Conservation (phyloP, 1,139 yeast species). For the Suhomyces bokatorum region DNA sequence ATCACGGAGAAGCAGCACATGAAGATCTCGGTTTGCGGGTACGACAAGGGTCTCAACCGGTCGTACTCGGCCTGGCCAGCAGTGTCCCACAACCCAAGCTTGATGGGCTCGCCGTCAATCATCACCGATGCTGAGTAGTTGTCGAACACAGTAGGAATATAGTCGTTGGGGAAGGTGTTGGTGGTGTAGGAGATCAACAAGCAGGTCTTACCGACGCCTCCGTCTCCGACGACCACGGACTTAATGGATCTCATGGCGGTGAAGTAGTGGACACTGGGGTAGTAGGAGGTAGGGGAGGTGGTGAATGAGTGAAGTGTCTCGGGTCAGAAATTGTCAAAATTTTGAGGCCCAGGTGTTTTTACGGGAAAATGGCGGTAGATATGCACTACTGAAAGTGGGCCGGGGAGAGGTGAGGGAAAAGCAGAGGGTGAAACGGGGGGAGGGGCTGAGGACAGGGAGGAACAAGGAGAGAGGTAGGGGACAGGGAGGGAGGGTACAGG, state of each 20-base stretch:
- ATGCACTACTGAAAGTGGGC: constrained; percentile 4
- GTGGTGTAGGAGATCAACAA: constrained; percentile 87
- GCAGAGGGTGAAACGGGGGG: background rate
- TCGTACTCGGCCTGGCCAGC: constrained; percentile 97
- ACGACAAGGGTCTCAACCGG: constrained; percentile 83
- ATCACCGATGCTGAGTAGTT: constrained; percentile 69
- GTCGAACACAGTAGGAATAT: constrained; percentile 73
- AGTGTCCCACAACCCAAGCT: constrained; percentile 94
- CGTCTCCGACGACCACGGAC: constrained; percentile 96
- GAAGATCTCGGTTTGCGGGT: constrained; percentile 91
- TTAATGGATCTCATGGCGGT: constrained; percentile 78
- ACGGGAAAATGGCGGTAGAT: constrained; percentile 2
- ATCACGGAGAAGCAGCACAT: constrained; percentile 84
- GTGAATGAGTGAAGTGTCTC: constrained; percentile 1
- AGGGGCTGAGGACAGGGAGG: background rate
- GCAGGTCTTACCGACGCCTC: constrained; percentile 95
- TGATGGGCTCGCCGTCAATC: constrained; percentile 78
- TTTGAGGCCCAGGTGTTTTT: constrained; percentile 2
- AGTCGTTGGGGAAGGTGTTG: constrained; percentile 83
- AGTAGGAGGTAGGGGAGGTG: background rate
- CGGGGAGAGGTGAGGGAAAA: background rate
- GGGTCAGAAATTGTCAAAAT: constrained; percentile 3
- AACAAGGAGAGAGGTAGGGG: background rate
- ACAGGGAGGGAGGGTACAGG: background rate
- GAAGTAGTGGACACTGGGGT: background rate